Evolutionary conservation across 805 yeast genomes (phyloP), one percentile per base, ranked within the genome.

Genomic region (Metschnikowia proteae): DNA sequence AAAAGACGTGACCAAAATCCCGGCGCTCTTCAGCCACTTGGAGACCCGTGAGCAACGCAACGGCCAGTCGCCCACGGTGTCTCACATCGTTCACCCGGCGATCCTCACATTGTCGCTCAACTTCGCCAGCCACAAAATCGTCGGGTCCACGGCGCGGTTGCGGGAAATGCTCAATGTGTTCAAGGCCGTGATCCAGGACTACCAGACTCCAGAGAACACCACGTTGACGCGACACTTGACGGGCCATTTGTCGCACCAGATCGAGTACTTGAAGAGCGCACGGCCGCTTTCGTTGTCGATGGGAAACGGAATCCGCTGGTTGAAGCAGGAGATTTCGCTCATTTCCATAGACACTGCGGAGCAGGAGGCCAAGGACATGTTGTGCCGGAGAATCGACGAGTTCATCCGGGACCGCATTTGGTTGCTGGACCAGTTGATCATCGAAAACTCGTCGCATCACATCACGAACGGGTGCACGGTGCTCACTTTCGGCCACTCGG

Each of bases 231-330:
- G 99, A 71, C 88, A 91, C 67, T 76, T 94, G 60, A 89, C 97
- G 0, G 83, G 85, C 30, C 92, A 90, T 65, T 74, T 94, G 50
- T 83, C 96, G 8, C 88, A 86, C 61, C 99, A 94, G 68, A 94
- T 94, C 55, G 99, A 92, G 64, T 88, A 86, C 57, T 73, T 94
- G 58, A 92, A 88, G 60, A 82, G 88, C 7, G 91, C 97, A 3
- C 81, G 99, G 54, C 97, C 98, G 0, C 75, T 94, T 43, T 83
- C 94, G 48, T 87, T 91, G 2, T 80, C 96, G 0, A 94, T 94
- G 99, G 99, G 99, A 47, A 94, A 91, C 70, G 92, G 97, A 2
- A 94, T 94, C 56, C 81, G 99, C 60, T 91, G 97, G 97, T 76
- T 94, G 54, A 94, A 94, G 62, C 98, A 92, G 71, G 92, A 88